Evolutionary conservation across 176 grass and related monocot genomes (phyloP).

Genomic region (Tillandsia leiboldiana): DNA sequence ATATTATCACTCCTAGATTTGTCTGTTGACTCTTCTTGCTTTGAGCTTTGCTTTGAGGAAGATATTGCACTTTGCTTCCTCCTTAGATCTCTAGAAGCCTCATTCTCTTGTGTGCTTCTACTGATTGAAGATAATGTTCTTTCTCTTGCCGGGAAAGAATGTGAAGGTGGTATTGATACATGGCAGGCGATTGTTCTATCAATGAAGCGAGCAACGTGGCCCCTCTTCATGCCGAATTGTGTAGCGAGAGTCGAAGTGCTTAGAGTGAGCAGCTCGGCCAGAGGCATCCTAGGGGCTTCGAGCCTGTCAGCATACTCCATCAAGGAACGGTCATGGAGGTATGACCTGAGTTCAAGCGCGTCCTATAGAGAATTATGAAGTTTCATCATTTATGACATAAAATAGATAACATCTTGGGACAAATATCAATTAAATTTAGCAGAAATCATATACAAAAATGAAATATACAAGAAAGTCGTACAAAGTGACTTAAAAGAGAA

Average conservation of each 20-base stretch:
- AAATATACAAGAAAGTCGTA: too few relatives aligned
- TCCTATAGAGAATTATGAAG: background rate
- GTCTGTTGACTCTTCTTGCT: background rate
- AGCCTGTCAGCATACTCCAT: background rate
- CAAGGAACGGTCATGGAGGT: background rate
- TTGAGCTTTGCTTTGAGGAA: background rate
- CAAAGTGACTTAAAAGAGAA: too few relatives aligned
- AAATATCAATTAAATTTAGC: background rate
- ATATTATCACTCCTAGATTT: background rate
- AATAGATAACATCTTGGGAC: background rate
- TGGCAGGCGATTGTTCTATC: background rate
- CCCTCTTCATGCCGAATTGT: background rate
- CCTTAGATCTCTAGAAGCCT: background rate
- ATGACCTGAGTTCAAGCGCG: background rate
- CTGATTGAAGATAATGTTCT: background rate
- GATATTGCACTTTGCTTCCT: background rate
- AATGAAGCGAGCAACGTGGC: constrained; percentile 1
- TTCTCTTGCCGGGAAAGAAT: background rate
- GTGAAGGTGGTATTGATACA: background rate
- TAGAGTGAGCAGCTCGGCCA: background rate
- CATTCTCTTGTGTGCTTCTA: background rate
- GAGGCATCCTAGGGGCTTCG: background rate
- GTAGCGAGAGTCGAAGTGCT: background rate
- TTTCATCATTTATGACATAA: background rate
- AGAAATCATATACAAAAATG: too few relatives aligned